Base-by-base conservation (phyloP, 2,329 filamentous ascomycete genomes). In the Stenocarpella maydis region DNA sequence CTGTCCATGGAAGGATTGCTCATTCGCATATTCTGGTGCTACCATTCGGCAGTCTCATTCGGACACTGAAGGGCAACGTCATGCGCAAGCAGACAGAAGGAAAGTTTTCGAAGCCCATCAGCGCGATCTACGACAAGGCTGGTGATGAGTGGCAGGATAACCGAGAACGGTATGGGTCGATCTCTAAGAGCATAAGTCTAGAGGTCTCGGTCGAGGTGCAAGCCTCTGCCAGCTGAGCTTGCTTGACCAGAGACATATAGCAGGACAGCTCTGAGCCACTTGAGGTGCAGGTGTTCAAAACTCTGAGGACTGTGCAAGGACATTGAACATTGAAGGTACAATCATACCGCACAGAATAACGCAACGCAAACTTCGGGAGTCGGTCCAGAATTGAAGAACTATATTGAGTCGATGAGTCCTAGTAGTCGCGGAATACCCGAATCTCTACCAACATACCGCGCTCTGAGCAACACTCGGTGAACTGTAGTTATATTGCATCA, bases 141-240 rank as follows among this genome's bases (percentile, higher is more conserved):
- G 61, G 67, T 4, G 67, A 69, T 50, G 41, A 66, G 37, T 69
- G 61, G 61, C 67, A 58, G 47, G 61, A 64, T n/a, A 41, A 55
- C 4, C 63, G 53, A 43, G 61, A 66, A 14, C 53, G 61, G 43
- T 69, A 69, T 31, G 67, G 45, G 1, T 66, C 53, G 21, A 55
- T 69, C 34, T 50, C 60, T 8, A 64, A 64, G 45, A 64, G 60
- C 12, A 21, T 64, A 52, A 64, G 60, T 50, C 45, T 64, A 4
- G 60, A 52, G n/a, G 60, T 64, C 4, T 64, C 60, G 26, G 45
- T 64, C 10, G 60, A 64, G 17, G 12, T 3, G 24, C 60, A 52
- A 34, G 60, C 17, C 34, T 19, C 21, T 19, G 50, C 28, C 28
- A 52, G 21, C 60, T 39, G 60, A 64, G 60, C 21, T 28, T 37